Evolutionary conservation across 768 basidiomycete genomes (phyloP).

Genomic region (Tubosaeta brunneosetosa): DNA sequence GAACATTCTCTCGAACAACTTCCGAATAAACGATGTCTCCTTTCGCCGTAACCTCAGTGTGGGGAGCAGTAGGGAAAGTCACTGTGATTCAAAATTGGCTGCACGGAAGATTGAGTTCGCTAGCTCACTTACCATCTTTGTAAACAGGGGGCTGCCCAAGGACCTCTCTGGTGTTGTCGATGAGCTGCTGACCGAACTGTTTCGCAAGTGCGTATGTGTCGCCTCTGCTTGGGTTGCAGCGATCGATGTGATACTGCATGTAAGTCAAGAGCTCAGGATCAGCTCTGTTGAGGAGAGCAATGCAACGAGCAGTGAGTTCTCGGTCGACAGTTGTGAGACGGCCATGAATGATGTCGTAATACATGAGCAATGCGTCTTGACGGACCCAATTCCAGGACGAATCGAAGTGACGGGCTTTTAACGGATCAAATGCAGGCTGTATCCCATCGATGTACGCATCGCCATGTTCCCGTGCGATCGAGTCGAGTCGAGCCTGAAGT

Average conservation of each 20-base stretch:
- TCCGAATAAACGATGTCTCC: conserved; percentile 95
- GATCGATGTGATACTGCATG: conserved; percentile 94
- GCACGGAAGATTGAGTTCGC: neutral
- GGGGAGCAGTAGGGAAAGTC: conserved; percentile 97
- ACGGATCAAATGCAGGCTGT: conserved; percentile 87
- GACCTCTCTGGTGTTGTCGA: conserved; percentile 88
- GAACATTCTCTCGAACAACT: conserved; percentile 91
- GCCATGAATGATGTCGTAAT: conserved; percentile 97
- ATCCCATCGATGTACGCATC: conserved; percentile 93
- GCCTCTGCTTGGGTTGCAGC: conserved; percentile 73
- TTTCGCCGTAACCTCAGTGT: conserved; percentile 88
- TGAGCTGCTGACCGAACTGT: conserved; percentile 92
- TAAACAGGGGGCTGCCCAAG: conserved; percentile 83
- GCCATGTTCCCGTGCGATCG: conserved; percentile 87
- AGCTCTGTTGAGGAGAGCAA: conserved; percentile 95
- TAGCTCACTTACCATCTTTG: conserved; percentile 76
- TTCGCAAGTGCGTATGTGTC: conserved; percentile 94
- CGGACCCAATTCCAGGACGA: conserved; percentile 99
- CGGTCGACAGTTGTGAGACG: conserved; percentile 91
- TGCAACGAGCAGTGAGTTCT: conserved; percentile 95
- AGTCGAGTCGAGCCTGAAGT: conserved; percentile 84
- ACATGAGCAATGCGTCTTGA: conserved; percentile 95
- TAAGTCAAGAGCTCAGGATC: conserved; percentile 88
- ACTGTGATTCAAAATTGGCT: conserved; percentile 42
- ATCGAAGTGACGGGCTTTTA: conserved; percentile 97